These are phyloP conservation scores for Dictyostelium purpureum DNA, from an alignment of 78 protist species.

Conservation along the genomic window DNA sequence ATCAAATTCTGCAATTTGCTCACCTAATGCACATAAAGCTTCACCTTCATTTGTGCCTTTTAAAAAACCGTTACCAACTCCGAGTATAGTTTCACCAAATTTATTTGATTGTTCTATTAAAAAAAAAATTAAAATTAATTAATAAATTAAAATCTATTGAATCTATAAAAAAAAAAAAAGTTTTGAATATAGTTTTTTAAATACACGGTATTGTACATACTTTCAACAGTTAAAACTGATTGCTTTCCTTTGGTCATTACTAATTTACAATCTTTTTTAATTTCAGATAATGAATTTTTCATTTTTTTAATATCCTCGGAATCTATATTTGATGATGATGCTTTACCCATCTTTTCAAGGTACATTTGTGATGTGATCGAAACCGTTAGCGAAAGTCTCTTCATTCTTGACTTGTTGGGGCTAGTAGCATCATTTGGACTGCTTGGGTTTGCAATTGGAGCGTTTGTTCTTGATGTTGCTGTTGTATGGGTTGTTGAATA, in stretches of 20 bases:
- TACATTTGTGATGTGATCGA: constrained; percentile 67
- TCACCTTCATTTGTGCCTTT: constrained; percentile 35
- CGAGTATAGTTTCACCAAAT: constrained; percentile 36
- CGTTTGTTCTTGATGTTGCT: background rate
- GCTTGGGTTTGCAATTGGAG: background rate
- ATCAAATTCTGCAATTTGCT: constrained; percentile 41
- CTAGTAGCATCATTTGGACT: background rate
- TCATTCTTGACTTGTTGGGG: constrained; percentile 63
- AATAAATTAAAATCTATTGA: background rate
- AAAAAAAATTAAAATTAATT: background rate
- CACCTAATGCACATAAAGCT: constrained; percentile 40
- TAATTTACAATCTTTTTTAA: constrained; percentile 35
- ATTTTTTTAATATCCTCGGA: constrained; percentile 41
- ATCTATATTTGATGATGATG: background rate
- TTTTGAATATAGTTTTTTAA: background rate
- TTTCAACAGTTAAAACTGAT: background rate
- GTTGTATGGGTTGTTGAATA: background rate
- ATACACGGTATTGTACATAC: constrained; percentile 30
- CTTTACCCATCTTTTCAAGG: constrained; percentile 42
- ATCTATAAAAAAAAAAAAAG: background rate
- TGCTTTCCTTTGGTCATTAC: constrained; percentile 9
- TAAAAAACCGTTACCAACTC: constrained; percentile 50
- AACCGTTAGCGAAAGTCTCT: constrained; percentile 54
- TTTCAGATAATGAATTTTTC: background rate
- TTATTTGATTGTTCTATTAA: background rate